Evolutionary conservation across 2,329 filamentous ascomycete genomes (phyloP), one percentile per base, ranked within the genome.

Genomic region (Hypoxylon sp.): DNA sequence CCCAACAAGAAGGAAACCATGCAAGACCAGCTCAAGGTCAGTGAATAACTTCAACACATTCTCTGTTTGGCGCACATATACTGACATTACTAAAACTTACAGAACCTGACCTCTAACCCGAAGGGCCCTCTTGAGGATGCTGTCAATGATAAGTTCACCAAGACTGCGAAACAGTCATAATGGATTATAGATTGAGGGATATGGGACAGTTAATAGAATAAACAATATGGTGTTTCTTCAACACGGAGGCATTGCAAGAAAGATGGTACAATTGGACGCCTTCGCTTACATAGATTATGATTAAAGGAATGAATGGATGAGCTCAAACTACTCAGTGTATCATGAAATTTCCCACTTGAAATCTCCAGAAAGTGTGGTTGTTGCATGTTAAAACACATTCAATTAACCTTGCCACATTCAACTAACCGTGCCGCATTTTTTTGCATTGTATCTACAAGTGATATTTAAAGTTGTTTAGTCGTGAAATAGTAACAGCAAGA

Each of bases 71-170:
- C 16, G 18, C 26, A 33, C 14, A 28, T 2, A 16, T 2, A 9
- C 46, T 52, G 12, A 51, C n/a, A 30, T 11, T 50, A 72, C 74
- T 20, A 2, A 38, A n/a, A 36, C 8, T 0, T 18, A 8, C 65
- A 87, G 82, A 80, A 80, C 59, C 81, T 91, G 36, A 70, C 79
- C 9, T 90, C 87, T 4, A 93, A 93, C 83, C 91, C 91, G 11
- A 84, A 84, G 71, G 87, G 87, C 2, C 79, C 84, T 1, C 80
- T 92, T 51, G 89, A 90, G 36, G 85, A 91, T 54, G 80, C 82
- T 12, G 78, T 88, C 1, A 80, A 87, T 73, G 82, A 85, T 46
- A 91, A 89, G 76, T 89, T 89, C 54, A 79, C 80, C 58, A 91
- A 91, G 80, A 59, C 57, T 8, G 20, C 26, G 16, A 71, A 64